Evolutionary conservation across 257 asterid species (phyloP), one percentile per base, ranked within the genome.

Genomic region (Solanum etuberosum): DNA sequence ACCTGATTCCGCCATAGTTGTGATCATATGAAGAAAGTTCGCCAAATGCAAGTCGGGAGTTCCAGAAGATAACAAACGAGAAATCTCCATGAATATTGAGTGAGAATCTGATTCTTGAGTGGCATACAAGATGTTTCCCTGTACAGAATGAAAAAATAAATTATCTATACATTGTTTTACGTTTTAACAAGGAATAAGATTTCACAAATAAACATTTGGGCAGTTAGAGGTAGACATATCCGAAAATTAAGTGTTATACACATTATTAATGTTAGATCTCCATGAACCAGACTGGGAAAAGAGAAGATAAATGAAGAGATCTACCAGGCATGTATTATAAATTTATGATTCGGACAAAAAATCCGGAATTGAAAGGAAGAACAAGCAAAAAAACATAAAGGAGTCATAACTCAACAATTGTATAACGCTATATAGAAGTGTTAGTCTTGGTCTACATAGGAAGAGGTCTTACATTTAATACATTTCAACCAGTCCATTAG

Each of bases 21-120:
- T 91, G 85, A 96, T 91, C 98, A 97, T 94, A 91, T 93, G 98
- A 90, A 97, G 98, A 91, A 97, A 96, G 92, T 97, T 97, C 21
- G 99, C 99, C 38, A 97, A 90, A 83, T 93, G 97, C 93, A 97
- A 86, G 65, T 95, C 92, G 0, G 95, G 94, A 89, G 90, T 76
- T 84, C 93, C 98, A 59, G 88, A 86, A 54, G 87, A 90, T 29
- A 97, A 92, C 29, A 96, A 88, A 87, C 93, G 87, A 80, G 99
- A 96, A 54, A 97, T 86, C 91, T 97, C 98, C 89, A 95, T 77
- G 87, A 93, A 97, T 84, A 96, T 74, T 42, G 98, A 86, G 90
- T 96, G 99, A 34, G 95, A 86, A 90, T 95, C 96, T 31, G 96
- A 90, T 82, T 90, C 94, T 73, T 72, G 92, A 90, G 94, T 90